phyloP scores from a whole-genome alignment of 2,329 filamentous ascomycete species.

The Raffaelea ambrosiae region DNA sequence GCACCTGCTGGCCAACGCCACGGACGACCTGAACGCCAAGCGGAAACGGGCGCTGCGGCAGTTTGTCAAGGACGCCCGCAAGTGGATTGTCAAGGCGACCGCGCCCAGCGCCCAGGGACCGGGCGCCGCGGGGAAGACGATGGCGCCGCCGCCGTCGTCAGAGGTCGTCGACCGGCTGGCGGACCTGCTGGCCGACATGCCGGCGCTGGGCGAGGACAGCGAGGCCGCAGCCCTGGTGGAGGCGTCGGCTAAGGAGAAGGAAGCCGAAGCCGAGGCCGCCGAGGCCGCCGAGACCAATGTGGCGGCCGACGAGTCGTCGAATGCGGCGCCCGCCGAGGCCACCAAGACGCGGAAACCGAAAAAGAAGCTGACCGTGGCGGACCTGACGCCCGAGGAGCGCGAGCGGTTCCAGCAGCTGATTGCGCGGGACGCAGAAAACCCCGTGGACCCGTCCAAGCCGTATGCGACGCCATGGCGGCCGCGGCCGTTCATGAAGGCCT shows the following conservation, averaged over 20 bases:
- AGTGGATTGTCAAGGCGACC: constrained; percentile 48
- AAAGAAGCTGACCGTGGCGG: background rate
- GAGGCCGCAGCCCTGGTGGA: constrained; percentile 15
- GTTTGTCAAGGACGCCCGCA: constrained; percentile 59
- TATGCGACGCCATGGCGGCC: constrained; percentile 90
- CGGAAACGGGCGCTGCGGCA: constrained; percentile 67
- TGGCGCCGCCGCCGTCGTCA: constrained; percentile 9
- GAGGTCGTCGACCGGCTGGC: constrained; percentile 45
- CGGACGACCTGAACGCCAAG: constrained; percentile 48
- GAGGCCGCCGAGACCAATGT: no score
- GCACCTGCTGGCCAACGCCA: constrained; percentile 14
- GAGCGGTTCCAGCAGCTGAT: constrained; percentile 48
- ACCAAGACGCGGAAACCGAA: no score
- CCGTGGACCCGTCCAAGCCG: constrained; percentile 66
- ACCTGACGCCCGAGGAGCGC: constrained; percentile 43
- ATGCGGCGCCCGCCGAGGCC: no score
- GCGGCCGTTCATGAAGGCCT: constrained; percentile 77
- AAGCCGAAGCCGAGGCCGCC: constrained; percentile 7
- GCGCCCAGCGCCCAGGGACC: constrained; percentile 15
- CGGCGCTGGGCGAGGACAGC: constrained; percentile 8
- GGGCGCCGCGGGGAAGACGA: background rate
- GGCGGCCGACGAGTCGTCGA: no score
- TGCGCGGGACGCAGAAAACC: constrained; percentile 61
- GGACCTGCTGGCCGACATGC: constrained; percentile 29
- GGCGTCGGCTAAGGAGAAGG: constrained; percentile 26